Conservation (phyloP, 345 rosid genomes). For the Cardamine resedifolia region DNA sequence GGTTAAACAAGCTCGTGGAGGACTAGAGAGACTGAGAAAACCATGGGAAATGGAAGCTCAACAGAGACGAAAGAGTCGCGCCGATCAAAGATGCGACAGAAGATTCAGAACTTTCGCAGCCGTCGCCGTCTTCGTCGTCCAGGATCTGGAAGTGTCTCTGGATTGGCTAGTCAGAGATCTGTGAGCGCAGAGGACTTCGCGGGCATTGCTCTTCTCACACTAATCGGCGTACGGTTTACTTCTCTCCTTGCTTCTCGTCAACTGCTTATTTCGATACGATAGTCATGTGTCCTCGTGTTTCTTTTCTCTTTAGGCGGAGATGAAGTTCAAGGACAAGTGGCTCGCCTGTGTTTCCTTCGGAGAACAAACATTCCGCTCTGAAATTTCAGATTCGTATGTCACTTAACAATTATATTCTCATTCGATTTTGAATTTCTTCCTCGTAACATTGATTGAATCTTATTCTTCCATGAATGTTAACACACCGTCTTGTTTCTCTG, state of each 20-base stretch:
- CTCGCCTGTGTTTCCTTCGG: constrained; percentile 90
- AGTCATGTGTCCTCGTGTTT: constrained; percentile 4
- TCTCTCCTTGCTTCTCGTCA: background rate
- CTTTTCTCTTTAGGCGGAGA: constrained; percentile 60
- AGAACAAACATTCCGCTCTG: constrained; percentile 82
- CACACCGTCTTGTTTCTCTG: constrained; percentile 12
- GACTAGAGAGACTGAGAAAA: background rate
- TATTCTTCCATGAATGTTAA: background rate
- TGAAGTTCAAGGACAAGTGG: constrained; percentile 91
- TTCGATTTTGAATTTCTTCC: background rate
- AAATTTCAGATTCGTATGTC: constrained; percentile 63
- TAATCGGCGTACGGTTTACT: constrained; percentile 49
- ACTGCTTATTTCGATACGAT: background rate
- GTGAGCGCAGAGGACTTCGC: constrained; percentile 65
- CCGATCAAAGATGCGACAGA: constrained; percentile 47
- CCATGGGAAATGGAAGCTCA: constrained; percentile 40
- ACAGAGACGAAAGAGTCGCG: constrained; percentile 41
- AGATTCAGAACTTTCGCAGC: constrained; percentile 47
- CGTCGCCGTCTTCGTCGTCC: constrained; percentile 35
- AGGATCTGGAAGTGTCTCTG: constrained; percentile 33
- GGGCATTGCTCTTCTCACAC: constrained; percentile 86
- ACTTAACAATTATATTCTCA: background rate
- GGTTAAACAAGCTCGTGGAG: background rate
- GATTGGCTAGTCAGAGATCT: constrained; percentile 38
- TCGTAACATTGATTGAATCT: background rate